phyloP scores from a whole-genome alignment of 495 filamentous ascomycete species.

The Sabuloglossum arenarium region DNA sequence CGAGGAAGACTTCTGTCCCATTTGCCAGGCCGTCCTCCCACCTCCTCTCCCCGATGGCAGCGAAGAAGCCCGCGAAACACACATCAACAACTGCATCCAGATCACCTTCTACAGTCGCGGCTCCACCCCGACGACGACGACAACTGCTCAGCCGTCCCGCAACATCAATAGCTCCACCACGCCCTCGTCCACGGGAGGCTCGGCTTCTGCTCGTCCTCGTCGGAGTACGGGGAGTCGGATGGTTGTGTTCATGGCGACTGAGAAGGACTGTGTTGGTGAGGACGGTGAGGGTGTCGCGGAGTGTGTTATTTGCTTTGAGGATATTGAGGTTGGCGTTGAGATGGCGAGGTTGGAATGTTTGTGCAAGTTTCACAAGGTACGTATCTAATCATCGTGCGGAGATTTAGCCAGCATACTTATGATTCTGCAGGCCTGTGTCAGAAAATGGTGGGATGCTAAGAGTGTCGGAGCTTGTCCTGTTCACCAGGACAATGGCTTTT shows the following conservation, averaged over 20 bases:
- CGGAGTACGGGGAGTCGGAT: slow-evolving; percentile 19
- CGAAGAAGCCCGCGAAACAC: slow-evolving; percentile 44
- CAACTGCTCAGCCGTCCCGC: too few species aligned
- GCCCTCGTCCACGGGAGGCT: neutral
- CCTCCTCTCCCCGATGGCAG: slow-evolving; percentile 35
- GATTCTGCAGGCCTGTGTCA: neutral
- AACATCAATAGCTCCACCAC: slow-evolving; percentile 4
- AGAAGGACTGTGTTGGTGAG: slow-evolving; percentile 52
- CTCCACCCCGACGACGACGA: neutral
- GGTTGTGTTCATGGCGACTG: slow-evolving; percentile 59
- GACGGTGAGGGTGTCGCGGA: slow-evolving; percentile 32
- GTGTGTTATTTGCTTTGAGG: slow-evolving; percentile 91
- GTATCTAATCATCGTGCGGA: slow-evolving; percentile 16
- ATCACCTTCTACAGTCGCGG: slow-evolving; percentile 17
- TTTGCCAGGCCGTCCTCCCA: slow-evolving; percentile 63
- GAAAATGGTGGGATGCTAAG: neutral
- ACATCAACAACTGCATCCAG: slow-evolving; percentile 59
- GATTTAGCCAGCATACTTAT: too few species aligned
- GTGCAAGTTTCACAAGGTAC: slow-evolving; percentile 71
- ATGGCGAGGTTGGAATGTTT: slow-evolving; percentile 80
- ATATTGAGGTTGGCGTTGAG: slow-evolving; percentile 66
- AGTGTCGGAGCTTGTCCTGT: neutral
- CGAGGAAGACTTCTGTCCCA: slow-evolving; percentile 81
- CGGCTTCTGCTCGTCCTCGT: neutral
- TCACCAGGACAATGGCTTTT: slow-evolving; percentile 2